Evolutionary conservation across 768 basidiomycete species (phyloP).

Genomic region (Candolleomyces eurysporus): DNA sequence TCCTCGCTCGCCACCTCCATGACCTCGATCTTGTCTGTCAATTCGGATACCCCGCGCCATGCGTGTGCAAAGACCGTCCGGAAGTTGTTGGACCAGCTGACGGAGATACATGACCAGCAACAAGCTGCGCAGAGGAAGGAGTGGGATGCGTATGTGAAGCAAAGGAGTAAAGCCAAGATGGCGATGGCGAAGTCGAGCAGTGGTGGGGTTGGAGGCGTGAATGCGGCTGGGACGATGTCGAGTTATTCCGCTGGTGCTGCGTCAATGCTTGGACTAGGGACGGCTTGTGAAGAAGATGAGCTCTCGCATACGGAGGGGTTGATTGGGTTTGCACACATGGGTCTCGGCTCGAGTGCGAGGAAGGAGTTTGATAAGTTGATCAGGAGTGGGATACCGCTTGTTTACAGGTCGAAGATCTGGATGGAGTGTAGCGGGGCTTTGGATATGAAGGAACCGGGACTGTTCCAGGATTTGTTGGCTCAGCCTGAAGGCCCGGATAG

Average conservation of each 20-base stretch:
- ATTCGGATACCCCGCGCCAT: conserved; percentile 64
- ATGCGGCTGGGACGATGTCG: conserved; percentile 23
- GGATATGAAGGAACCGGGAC: conserved; percentile 89
- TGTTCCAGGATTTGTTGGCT: conserved; percentile 82
- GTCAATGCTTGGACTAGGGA: conserved; percentile 65
- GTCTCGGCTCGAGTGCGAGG: conserved; percentile 65
- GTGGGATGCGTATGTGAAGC: conserved; percentile 87
- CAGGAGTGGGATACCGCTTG: conserved; percentile 84
- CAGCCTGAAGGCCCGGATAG: conserved; percentile 42
- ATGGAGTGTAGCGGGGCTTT: conserved; percentile 90
- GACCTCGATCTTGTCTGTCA: conserved; percentile 59
- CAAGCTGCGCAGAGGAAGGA: conserved; percentile 69
- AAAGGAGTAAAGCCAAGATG: conserved; percentile 50
- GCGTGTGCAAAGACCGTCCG: conserved; percentile 75
- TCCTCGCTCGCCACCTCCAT: conserved; percentile 29
- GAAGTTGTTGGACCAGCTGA: conserved; percentile 71
- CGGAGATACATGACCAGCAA: conserved; percentile 76
- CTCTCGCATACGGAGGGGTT: conserved; percentile 79
- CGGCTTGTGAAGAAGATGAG: conserved; percentile 67
- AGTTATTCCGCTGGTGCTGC: conserved; percentile 45
- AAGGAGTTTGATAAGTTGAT: conserved; percentile 79
- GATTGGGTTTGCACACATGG: conserved; percentile 90
- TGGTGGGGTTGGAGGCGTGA: conserved; percentile 7
- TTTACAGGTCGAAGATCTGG: conserved; percentile 87
- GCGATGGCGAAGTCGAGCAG: conserved; percentile 28